Evolutionary conservation across 2,329 filamentous ascomycete genomes (phyloP), one percentile per base, ranked within the genome.

Genomic region (Phymatotrichopsis omnivora): DNA sequence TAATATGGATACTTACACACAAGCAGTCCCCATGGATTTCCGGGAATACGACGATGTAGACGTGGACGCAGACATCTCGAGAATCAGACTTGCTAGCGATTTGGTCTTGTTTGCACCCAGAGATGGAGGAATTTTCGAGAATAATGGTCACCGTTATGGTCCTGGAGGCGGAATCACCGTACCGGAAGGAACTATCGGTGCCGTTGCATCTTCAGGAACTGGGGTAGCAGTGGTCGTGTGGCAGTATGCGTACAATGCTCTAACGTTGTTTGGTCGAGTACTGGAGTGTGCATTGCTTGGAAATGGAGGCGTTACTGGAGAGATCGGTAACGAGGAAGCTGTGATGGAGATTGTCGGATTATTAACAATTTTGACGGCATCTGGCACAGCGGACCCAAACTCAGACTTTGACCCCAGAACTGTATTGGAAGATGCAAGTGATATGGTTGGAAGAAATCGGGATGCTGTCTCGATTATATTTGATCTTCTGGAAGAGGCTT

Each of bases 31-130:
- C 0, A 65, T 72, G 0, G 65, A 73, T 24, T 94, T 93, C 61
- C 72, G 73, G 31, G 75, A 74, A 27, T 95, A 93, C 57, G 75
- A 80, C 50, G 76, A 87, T 10, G 78, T 82, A 29, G 78, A 82
- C 42, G 87, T 95, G 63, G 85, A 94, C 53, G 83, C 91, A 48
- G 87, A 91, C 55, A 77, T 76, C 20, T 91, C 93, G 57, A 76
- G 76, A 14, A 82, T 95, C 49, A 71, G 75, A 49, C 72, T 95
- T 3, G 67, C 71, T 1, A 68, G 72, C 33, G 71, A 78, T 40
- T 65, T 87, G 6, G 69, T 76, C 1, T 69, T 87, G 2, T 81
- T 89, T 60, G 69, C 51, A 60, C 66, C 40, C 60, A 70, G 47
- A 64, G 63, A 12, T 68, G 70, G 58, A n/a, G 41, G 41, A 24